Conservation (phyloP, 2,329 filamentous ascomycete species). For the Talaromyces atroroseus region DNA sequence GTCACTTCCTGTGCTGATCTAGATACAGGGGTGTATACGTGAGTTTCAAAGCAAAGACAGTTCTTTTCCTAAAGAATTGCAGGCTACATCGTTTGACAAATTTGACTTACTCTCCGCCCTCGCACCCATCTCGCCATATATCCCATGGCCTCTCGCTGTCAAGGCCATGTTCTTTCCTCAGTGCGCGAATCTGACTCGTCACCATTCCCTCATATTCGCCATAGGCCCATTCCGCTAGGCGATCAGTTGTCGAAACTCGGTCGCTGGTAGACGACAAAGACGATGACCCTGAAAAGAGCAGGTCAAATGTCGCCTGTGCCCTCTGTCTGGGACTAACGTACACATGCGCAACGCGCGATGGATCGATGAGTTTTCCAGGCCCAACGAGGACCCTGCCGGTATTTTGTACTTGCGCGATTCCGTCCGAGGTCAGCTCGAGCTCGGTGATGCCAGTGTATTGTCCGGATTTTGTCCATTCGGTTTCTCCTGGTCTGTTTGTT, state of each 20-base stretch:
- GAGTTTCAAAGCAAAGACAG: not conserved
- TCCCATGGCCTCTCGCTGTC: slow-evolving; percentile 49
- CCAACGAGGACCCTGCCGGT: slow-evolving; percentile 47
- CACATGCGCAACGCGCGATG: slow-evolving; percentile 42
- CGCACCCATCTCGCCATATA: slow-evolving; percentile 56
- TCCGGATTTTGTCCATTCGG: slow-evolving; percentile 45
- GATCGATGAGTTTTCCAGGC: slow-evolving; percentile 47
- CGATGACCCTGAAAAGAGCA: slow-evolving; percentile 30
- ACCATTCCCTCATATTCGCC: slow-evolving; percentile 57
- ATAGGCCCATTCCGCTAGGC: slow-evolving; percentile 58
- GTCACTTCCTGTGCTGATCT: slow-evolving; percentile 34
- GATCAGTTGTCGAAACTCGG: slow-evolving; percentile 46
- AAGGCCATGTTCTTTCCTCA: slow-evolving; percentile 44
- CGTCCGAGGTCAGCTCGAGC: slow-evolving; percentile 37
- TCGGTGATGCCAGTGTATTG: slow-evolving; percentile 45
- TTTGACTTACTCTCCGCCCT: slow-evolving; percentile 48
- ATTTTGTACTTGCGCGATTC: slow-evolving; percentile 41
- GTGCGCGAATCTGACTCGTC: slow-evolving; percentile 45
- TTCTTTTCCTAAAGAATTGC: no score
- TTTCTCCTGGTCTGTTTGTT: slow-evolving; percentile 25
- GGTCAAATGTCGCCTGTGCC: slow-evolving; percentile 45
- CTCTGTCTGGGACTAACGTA: slow-evolving; percentile 48
- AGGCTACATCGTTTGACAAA: no score
- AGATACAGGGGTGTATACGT: not conserved
- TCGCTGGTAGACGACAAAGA: not conserved